phyloP scores from a whole-genome alignment of 1,284 basidiomycete genomes.

The Tremellales sp. region DNA sequence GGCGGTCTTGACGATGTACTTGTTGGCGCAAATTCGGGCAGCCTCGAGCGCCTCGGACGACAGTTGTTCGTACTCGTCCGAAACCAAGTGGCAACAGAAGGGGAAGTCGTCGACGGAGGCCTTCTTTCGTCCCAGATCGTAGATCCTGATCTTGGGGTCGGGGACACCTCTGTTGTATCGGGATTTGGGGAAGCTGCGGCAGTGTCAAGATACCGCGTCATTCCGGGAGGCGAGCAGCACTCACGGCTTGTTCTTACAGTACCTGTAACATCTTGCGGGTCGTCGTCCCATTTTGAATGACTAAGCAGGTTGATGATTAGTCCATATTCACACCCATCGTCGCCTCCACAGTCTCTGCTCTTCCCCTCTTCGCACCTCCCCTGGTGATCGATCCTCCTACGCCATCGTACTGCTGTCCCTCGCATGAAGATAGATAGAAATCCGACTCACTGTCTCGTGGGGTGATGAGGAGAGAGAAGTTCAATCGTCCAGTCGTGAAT shows the following conservation, averaged over 20 bases:
- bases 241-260: slow-evolving; percentile 95
- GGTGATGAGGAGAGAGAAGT: too few relatives aligned
- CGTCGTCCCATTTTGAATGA: slow-evolving; percentile 77
- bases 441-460: too few relatives aligned
- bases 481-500: too few relatives aligned
- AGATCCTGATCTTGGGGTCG: slow-evolving; percentile 91
- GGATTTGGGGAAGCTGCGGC: slow-evolving; percentile 60
- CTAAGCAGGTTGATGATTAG: slow-evolving; percentile 7
- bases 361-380: background rate
- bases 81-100: slow-evolving; percentile 92
- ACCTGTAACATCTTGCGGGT: slow-evolving; percentile 92
- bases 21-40: slow-evolving; percentile 98
- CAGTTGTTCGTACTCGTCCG: slow-evolving; percentile 97
- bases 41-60: slow-evolving; percentile 96
- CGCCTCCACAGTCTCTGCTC: background rate
- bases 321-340: background rate
- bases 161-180: slow-evolving; percentile 98
- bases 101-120: slow-evolving; percentile 97
- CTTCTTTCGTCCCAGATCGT: slow-evolving; percentile 91
- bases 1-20: slow-evolving; percentile 96
- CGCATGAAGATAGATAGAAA: background rate
- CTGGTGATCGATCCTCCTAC: background rate
- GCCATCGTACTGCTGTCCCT: background rate
- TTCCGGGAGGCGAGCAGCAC: slow-evolving; percentile 54
- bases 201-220: background rate